Base-by-base conservation (phyloP, 2,329 filamentous ascomycete species). In the Aureobasidium sp. region DNA sequence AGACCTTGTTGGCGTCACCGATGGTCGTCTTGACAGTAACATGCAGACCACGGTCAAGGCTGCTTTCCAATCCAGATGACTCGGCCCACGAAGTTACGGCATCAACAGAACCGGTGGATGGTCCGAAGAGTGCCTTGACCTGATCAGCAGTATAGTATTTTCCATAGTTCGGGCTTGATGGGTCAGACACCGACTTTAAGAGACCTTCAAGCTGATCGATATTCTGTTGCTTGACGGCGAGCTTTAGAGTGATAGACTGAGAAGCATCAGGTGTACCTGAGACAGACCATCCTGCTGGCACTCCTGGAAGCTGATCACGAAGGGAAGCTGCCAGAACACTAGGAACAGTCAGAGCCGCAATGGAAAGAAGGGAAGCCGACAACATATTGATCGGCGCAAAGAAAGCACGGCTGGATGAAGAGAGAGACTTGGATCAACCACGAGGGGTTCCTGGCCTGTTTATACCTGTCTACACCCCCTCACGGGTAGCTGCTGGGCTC, bases 91-190 rank as follows among this genome's bases (percentile, higher is more conserved):
- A 69, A 3, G 82, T 65, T 20, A 88, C 78, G 2, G 76, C 75
- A 32, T 76, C 69, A 15, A 79, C 78, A 3, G 80, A 79, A 26
- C 79, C 75, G 0, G 74, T 70, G 3, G 77, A 73, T 0, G 85
- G 84, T 20, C 80, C 80, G 43, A 86, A 74, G 61, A 83, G 76
- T 0, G 76, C 73, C 34, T 80, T 80, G 39, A 88, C 71, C 67
- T 87, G 79, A 37, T 85, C 79, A n/a, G 81, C 80, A 63, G 80
- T 84, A 73, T 89, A 73, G 67, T 88, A 83, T 67, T 80, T 76
- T 39, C 86, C 86, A 70, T 89, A 89, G 24, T 74, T 76, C 1
- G 77, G 72, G 66, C 85, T 79, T 32, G 76, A 78, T 0, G 86
- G 86, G 0, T 82, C 84, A 0, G 86, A 87, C 34, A 88, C 77